phyloP scores from a whole-genome alignment of 2,329 filamentous ascomycete species.

The Aspergillus novofumigatus region DNA sequence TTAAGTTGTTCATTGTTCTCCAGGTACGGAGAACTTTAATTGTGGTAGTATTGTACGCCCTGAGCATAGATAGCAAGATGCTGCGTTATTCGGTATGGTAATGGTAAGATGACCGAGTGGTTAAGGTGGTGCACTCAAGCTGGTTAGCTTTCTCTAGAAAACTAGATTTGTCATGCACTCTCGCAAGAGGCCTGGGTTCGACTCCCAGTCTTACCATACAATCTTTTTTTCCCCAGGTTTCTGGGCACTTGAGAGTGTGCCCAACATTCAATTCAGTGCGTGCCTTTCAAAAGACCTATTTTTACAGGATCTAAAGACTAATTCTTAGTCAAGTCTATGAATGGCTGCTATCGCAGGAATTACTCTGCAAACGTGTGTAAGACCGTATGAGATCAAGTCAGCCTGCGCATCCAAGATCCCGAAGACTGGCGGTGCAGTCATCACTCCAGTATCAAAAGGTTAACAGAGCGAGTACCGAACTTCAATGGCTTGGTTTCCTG shows the following conservation, averaged over 20 bases:
- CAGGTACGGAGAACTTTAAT: too few relatives aligned
- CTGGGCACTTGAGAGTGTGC: too few relatives aligned
- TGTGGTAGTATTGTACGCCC: too few relatives aligned
- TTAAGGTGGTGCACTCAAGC: background rate
- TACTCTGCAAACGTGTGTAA: too few relatives aligned
- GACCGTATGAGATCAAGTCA: background rate
- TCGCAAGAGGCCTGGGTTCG: background rate
- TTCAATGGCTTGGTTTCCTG: background rate
- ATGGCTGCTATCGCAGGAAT: too few relatives aligned
- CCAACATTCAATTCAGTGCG: too few relatives aligned
- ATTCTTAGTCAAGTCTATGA: background rate
- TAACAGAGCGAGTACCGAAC: background rate
- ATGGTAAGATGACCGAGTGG: background rate
- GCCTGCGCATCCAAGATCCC: background rate
- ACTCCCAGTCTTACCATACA: background rate
- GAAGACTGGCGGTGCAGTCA: background rate
- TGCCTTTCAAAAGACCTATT: background rate
- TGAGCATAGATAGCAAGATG: too few relatives aligned
- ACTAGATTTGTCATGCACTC: background rate
- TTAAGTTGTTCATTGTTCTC: too few relatives aligned
- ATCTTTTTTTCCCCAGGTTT: background rate
- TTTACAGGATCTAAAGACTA: background rate
- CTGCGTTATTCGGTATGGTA: too few relatives aligned
- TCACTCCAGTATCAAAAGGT: background rate
- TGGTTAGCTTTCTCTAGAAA: background rate